phyloP scores from a whole-genome alignment of 352 stramenopile species.

The Phytophthora podocarpi region DNA sequence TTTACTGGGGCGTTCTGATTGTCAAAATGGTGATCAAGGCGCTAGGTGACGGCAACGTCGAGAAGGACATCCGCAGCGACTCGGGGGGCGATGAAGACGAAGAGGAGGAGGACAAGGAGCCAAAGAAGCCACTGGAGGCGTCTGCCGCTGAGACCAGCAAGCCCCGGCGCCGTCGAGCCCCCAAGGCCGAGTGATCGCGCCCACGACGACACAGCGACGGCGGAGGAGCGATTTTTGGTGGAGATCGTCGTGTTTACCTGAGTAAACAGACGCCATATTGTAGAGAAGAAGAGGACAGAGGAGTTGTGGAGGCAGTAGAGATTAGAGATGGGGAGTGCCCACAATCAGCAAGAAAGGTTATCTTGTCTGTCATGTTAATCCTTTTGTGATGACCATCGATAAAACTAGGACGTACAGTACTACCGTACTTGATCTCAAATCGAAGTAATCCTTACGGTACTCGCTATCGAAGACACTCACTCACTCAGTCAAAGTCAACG shows the following conservation, averaged over 20 bases:
- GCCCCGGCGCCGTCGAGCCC: slow-evolving; percentile 60
- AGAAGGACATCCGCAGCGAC: slow-evolving; percentile 86
- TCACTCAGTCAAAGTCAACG: too few relatives aligned
- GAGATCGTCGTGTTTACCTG: slow-evolving; percentile 8
- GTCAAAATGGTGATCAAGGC: slow-evolving; percentile 76
- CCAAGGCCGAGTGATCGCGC: slow-evolving; percentile 61
- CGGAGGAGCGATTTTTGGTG: slow-evolving; percentile 11
- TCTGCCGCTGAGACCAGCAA: slow-evolving; percentile 34
- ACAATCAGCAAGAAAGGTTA: slow-evolving; percentile 19
- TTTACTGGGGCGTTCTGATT: slow-evolving; percentile 83
- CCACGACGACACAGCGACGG: slow-evolving; percentile 11
- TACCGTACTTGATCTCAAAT: not conserved
- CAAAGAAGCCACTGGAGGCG: slow-evolving; percentile 22
- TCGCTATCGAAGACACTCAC: too few relatives aligned
- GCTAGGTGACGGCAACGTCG: slow-evolving; percentile 65
- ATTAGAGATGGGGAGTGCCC: slow-evolving; percentile 20
- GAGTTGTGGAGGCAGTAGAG: slow-evolving; percentile 33
- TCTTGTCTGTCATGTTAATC: not conserved
- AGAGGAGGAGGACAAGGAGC: slow-evolving; percentile 23
- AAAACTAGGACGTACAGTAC: not conserved
- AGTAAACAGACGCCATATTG: slow-evolving; percentile 14
- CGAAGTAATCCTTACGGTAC: not conserved
- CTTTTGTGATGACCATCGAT: not conserved
- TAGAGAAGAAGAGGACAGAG: slow-evolving; percentile 30
- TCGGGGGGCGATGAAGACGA: slow-evolving; percentile 64